A percentile compares a stretch with the other conserved stretches of the same genome.
These are phyloP conservation scores for Mycena floridula DNA, from an alignment of 768 basidiomycete genomes.

Conservation along the genomic window DNA sequence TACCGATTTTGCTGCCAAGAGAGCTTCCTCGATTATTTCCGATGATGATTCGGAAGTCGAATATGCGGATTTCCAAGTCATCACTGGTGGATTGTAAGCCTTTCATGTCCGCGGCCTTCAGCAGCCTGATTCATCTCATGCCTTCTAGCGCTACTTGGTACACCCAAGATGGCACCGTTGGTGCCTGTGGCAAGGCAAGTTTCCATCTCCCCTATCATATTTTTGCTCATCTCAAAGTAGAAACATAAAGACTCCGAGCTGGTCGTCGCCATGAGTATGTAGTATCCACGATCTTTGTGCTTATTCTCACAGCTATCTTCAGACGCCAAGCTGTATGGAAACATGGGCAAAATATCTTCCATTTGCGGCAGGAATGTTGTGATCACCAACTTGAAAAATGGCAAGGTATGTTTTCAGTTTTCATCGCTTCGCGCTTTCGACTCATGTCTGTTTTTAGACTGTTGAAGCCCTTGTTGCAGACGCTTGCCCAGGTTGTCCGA, in stretches of 20 bases:
- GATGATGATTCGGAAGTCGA: constrained; percentile 1
- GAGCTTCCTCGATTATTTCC: constrained; percentile 1
- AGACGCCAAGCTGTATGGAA: constrained; percentile 51
- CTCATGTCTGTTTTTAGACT: constrained; percentile 16
- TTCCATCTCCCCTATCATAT: neutral
- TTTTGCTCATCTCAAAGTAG: neutral
- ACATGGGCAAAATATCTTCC: constrained; percentile 35
- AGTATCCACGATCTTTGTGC: neutral
- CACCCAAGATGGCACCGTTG: constrained; percentile 65
- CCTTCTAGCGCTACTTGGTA: constrained; percentile 54
- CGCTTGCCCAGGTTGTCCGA: constrained; percentile 74
- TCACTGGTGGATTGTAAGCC: constrained; percentile 43
- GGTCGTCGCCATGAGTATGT: constrained; percentile 55
- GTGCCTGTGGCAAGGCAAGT: constrained; percentile 69
- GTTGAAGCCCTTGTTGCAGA: constrained; percentile 68
- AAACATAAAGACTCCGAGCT: constrained; percentile 51
- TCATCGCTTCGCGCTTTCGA: constrained; percentile 1
- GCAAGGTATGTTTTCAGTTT: constrained; percentile 29
- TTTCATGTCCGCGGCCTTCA: neutral
- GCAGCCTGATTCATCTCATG: neutral
- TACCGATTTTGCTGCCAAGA: constrained; percentile 5
- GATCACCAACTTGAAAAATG: constrained; percentile 57
- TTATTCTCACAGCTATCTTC: constrained; percentile 4
- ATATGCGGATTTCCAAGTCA: no score
- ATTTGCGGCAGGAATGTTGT: constrained; percentile 62